Conservation (phyloP, 139 green algal genomes). For the Chlorella vulgaris region DNA sequence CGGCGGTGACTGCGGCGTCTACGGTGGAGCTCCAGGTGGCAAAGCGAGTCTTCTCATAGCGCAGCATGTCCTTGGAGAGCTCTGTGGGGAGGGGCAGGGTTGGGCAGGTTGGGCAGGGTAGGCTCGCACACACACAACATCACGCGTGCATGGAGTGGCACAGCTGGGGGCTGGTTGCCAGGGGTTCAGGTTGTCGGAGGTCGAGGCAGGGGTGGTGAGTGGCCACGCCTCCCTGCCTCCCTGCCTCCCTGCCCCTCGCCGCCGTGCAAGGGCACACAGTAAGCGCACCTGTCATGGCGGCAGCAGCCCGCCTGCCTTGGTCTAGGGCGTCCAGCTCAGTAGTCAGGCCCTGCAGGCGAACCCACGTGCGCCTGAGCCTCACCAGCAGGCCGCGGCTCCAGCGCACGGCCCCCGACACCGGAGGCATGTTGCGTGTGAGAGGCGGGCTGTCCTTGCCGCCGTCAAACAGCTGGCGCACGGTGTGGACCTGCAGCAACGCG, state of each 20-base stretch:
- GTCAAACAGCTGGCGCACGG: slow-evolving; percentile 22
- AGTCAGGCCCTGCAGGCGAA: slow-evolving; percentile 67
- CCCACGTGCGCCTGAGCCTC: slow-evolving; percentile 84
- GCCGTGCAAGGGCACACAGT: too few relatives aligned
- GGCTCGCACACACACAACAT: too few relatives aligned
- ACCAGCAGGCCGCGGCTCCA: slow-evolving; percentile 86
- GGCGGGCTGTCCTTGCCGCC: slow-evolving; percentile 60
- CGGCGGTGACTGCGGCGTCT: slow-evolving; percentile 64
- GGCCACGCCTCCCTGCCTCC: neutral
- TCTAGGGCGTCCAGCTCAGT: slow-evolving; percentile 49
- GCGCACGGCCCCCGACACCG: slow-evolving; percentile 84
- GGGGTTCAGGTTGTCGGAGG: neutral
- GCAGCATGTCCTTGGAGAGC: slow-evolving; percentile 77
- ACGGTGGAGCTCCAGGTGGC: slow-evolving; percentile 73
- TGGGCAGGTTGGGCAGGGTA: too few relatives aligned
- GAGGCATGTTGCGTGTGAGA: slow-evolving; percentile 82
- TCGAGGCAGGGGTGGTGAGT: too few relatives aligned
- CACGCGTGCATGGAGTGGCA: neutral
- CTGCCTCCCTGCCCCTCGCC: too few relatives aligned
- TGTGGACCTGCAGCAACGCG: slow-evolving; percentile 14
- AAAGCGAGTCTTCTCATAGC: slow-evolving; percentile 87
- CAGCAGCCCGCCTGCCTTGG: slow-evolving; percentile 18
- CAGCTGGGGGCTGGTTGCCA: neutral
- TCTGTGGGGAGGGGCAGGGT: neutral
- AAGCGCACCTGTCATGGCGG: slow-evolving; percentile 10